A percentile compares a stretch with the other conserved stretches of the same genome.
Evolutionary conservation across 805 yeast species (phyloP).

Genomic region (Blastobotrys peoriensis): DNA sequence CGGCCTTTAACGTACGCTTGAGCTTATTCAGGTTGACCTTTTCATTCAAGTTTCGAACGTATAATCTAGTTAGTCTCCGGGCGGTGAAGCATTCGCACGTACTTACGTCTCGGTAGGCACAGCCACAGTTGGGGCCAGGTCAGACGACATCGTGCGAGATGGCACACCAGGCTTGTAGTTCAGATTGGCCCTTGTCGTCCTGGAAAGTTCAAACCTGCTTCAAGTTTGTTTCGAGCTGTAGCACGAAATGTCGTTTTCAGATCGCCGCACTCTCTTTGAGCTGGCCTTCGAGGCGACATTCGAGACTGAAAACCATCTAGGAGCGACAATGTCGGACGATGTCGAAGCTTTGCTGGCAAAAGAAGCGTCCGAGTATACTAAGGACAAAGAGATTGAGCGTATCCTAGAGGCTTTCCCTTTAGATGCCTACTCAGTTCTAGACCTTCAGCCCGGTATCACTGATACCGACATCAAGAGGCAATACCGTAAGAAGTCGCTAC

Average conservation of each 20-base stretch:
- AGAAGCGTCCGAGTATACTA: conserved; percentile 23
- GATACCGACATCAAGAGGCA: conserved; percentile 38
- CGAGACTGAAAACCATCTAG: too few relatives aligned
- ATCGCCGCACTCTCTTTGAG: too few relatives aligned
- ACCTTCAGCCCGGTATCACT: conserved; percentile 38
- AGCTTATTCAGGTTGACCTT: conserved; percentile 50
- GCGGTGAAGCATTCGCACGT: neutral
- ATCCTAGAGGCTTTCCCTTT: conserved; percentile 42
- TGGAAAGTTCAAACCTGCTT: neutral
- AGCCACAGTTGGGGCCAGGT: neutral
- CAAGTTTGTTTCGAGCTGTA: neutral
- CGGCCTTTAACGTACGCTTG: conserved; percentile 35
- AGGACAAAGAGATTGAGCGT: conserved; percentile 52
- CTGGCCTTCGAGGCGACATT: too few relatives aligned
- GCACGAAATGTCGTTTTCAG: too few relatives aligned
- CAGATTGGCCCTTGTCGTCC: too few relatives aligned
- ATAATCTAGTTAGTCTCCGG: conserved; percentile 30
- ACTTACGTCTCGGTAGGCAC: conserved; percentile 7
- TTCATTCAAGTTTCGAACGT: conserved; percentile 69
- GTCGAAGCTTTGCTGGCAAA: conserved; percentile 27
- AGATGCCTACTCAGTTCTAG: conserved; percentile 53
- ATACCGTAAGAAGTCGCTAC: conserved; percentile 53
- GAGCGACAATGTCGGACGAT: conserved; percentile 19
- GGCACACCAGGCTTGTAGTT: too few relatives aligned
- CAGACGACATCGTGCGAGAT: neutral